A percentile compares a stretch with the other conserved stretches of the same genome.
Evolutionary conservation across 495 filamentous ascomycete species (phyloP).

Genomic region (Xylaria intraflava): DNA sequence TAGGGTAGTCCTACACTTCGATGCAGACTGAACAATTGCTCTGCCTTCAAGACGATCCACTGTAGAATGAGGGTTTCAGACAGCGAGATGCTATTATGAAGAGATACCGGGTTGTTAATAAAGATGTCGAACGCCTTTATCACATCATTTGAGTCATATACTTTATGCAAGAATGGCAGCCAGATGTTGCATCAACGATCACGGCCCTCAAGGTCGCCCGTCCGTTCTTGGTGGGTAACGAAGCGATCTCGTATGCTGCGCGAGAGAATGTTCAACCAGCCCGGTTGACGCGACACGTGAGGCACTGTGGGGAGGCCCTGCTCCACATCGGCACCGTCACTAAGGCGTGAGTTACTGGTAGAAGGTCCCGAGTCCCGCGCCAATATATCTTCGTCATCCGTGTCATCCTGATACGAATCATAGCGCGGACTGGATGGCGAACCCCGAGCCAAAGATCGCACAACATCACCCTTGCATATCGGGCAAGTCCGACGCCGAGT

Average conservation of each 20-base stretch:
- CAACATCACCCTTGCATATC: conserved; percentile 96
- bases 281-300: conserved; percentile 14
- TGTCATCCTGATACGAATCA: conserved; percentile 45
- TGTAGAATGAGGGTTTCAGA: background rate
- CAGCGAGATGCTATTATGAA: background rate
- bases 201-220: conserved; percentile 6
- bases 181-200: conserved; percentile 2
- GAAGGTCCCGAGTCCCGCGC: conserved; percentile 17
- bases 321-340: conserved; percentile 23
- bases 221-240: conserved; percentile 1
- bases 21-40: background rate
- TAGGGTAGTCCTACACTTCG: background rate
- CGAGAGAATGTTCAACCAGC: conserved; percentile 19
- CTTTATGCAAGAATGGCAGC: conserved; percentile 5
- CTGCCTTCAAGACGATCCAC: background rate
- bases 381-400: conserved; percentile 33
- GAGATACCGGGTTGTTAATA: background rate
- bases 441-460: conserved; percentile 50
- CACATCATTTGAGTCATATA: conserved; percentile 9
- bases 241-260: conserved; percentile 18
- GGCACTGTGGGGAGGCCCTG: conserved; percentile 17
- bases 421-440: conserved; percentile 40
- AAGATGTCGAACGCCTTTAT: conserved; percentile 5
- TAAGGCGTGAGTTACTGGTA: conserved; percentile 14
- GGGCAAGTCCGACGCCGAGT: conserved; percentile 92